Percentiles rank a stretch among this genome's conserved stretches.
These are phyloP conservation scores for Leptomonas pyrrhocoris DNA, from an alignment of 208 protist species.

Conservation along the genomic window DNA sequence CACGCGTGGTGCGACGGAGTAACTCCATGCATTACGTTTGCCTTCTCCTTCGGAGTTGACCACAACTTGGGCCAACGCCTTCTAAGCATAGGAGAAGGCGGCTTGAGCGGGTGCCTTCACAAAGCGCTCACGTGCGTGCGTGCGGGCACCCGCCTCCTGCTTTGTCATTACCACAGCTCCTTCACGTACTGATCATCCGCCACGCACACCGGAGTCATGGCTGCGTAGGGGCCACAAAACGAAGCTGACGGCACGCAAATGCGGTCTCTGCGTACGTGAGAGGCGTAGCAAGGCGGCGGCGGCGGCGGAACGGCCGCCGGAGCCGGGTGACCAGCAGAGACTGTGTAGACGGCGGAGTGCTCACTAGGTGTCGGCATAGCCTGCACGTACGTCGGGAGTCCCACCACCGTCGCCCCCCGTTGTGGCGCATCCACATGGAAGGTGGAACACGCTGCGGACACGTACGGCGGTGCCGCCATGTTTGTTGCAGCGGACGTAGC, in stretches of 20 bases:
- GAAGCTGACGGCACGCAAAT: neutral
- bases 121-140: neutral
- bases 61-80: no score
- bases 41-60: no score
- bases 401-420: neutral
- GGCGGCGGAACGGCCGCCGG: neutral
- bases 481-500: neutral
- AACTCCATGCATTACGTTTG: no score
- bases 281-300: constrained; percentile 11
- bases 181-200: constrained; percentile 29
- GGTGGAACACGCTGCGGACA: neutral
- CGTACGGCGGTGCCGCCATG: neutral
- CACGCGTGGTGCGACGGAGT: no score
- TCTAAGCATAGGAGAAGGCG: no score
- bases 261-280: constrained; percentile 6
- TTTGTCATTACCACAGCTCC: constrained; percentile 21
- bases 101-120: no score
- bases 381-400: constrained; percentile 9
- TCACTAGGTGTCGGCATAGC: neutral
- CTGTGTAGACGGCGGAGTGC: neutral
- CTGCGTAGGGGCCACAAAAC: neutral
- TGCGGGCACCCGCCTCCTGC: neutral
- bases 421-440: neutral
- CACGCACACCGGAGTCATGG: constrained; percentile 12
- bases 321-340: neutral